Conservation (phyloP, 2,329 filamentous ascomycete species). For the Botrytis byssoidea region DNA sequence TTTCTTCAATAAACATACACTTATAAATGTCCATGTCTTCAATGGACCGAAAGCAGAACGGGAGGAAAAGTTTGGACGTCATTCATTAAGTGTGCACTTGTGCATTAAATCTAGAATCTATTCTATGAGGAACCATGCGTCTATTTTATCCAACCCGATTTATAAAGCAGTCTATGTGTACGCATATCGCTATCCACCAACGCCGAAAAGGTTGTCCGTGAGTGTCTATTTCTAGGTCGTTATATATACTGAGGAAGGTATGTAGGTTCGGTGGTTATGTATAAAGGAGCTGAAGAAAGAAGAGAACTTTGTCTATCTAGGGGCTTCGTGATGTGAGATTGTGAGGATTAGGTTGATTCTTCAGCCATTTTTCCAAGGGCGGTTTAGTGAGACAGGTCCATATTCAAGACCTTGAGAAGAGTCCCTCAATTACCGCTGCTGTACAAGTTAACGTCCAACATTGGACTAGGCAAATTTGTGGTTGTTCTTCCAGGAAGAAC, state of each 20-base stretch:
- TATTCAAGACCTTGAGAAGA: neutral
- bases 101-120: slow-evolving; percentile 12
- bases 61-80: neutral
- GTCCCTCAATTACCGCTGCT: neutral
- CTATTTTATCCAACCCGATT: slow-evolving; percentile 6
- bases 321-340: neutral
- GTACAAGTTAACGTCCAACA: neutral
- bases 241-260: neutral
- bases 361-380: neutral
- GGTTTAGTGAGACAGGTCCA: neutral
- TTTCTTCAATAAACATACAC: neutral
- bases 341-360: neutral
- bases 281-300: neutral
- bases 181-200: neutral
- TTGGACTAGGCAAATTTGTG: neutral
- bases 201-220: neutral
- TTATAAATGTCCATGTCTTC: neutral
- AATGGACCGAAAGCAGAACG: neutral
- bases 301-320: neutral
- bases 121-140: slow-evolving; percentile 4
- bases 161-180: neutral
- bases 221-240: neutral
- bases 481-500: neutral
- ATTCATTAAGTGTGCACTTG: neutral
- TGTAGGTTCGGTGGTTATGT: neutral